Evolutionary conservation across 306 rosid genomes (phyloP).

Genomic region (Castanea crenata): DNA sequence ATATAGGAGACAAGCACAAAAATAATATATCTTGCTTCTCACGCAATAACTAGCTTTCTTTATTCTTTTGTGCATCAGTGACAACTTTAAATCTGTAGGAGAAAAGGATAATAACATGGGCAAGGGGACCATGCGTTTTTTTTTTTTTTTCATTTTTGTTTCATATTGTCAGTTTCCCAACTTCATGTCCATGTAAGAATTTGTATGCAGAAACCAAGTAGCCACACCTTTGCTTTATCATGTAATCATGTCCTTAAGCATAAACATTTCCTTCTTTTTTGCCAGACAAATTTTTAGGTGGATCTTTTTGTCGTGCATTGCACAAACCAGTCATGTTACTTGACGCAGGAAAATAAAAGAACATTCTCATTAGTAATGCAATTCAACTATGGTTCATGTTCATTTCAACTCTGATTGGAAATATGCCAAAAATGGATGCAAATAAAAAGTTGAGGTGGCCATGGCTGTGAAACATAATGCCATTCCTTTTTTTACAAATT

Average conservation of each 20-base stretch:
- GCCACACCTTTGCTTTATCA: not conserved
- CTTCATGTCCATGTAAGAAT: not conserved
- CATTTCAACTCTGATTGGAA: no score
- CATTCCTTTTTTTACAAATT: not conserved
- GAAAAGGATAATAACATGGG: not conserved
- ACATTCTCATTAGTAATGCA: no score
- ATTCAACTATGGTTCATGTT: no score
- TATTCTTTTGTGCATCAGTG: not conserved
- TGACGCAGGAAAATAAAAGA: no score
- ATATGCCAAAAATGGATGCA: not conserved
- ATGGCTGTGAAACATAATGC: not conserved
- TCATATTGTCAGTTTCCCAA: not conserved
- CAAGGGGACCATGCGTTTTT: no score
- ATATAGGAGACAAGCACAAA: not conserved
- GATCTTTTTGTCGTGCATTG: no score
- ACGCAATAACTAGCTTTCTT: not conserved
- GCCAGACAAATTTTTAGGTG: no score
- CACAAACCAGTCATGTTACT: no score
- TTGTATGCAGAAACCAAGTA: not conserved
- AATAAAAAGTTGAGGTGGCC: not conserved
- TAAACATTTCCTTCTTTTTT: not conserved
- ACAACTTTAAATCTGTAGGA: not conserved
- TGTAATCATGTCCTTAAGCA: not conserved
- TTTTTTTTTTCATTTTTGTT: not conserved
- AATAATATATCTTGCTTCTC: not conserved